Percentiles rank a stretch among this genome's conserved stretches.
These are phyloP conservation scores for Rhodomyrtus tomentosa DNA, from an alignment of 345 rosid species.

Conservation along the genomic window DNA sequence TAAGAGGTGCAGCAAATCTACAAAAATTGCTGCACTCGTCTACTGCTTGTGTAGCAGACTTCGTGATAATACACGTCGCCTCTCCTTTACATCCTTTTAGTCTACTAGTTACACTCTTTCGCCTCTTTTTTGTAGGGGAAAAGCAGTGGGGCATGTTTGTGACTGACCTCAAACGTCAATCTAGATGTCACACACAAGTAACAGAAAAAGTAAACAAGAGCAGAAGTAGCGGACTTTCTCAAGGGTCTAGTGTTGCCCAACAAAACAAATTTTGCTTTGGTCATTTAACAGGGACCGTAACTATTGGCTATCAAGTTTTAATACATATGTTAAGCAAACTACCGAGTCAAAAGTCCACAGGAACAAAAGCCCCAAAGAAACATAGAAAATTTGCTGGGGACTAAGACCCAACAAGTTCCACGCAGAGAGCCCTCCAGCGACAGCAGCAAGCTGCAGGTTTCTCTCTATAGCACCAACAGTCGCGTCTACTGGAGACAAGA, in stretches of 20 bases:
- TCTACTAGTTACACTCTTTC: not conserved
- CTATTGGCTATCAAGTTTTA: not conserved
- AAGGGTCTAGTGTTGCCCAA: not conserved
- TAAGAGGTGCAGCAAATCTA: not conserved
- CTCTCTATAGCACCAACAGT: conserved; percentile 79
- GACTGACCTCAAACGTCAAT: not conserved
- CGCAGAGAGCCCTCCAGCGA: conserved; percentile 49
- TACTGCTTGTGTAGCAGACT: not conserved
- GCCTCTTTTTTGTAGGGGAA: not conserved
- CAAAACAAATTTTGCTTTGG: not conserved
- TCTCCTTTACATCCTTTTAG: not conserved
- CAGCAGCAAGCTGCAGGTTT: conserved; percentile 54
- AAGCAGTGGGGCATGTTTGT: not conserved
- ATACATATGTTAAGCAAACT: conserved; percentile 2
- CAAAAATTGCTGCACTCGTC: not conserved
- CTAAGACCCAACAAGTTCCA: conserved; percentile 48
- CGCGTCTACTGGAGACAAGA: conserved; percentile 68
- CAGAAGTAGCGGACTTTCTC: not conserved
- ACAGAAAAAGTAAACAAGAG: not conserved
- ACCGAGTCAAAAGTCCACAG: conserved; percentile 74
- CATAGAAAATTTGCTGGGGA: conserved; percentile 47
- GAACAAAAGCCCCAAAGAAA: conserved; percentile 58
- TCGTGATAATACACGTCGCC: not conserved
- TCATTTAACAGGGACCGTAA: not conserved
- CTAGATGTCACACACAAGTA: not conserved